Percentiles rank a stretch among this genome's conserved stretches.
These are phyloP conservation scores for Talaromyces sp. DNA, from an alignment of 2,329 filamentous ascomycete species.

Conservation along the genomic window DNA sequence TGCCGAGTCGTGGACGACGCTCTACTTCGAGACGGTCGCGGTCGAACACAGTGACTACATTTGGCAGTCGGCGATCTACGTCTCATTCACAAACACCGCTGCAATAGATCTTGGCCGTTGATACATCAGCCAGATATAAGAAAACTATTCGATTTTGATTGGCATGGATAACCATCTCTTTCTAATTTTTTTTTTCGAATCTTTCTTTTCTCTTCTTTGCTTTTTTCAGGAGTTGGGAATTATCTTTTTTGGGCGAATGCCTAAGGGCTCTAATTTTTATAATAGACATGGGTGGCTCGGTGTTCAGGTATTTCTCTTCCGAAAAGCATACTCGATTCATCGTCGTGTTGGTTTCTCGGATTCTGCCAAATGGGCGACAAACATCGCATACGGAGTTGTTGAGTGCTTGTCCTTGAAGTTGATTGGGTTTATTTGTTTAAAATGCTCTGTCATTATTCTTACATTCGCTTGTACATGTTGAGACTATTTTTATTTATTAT, in stretches of 20 bases:
- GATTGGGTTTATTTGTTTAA: background rate
- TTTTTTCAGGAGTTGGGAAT: slow-evolving; percentile 2
- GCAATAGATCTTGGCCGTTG: slow-evolving; percentile 19
- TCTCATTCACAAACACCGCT: slow-evolving; percentile 22
- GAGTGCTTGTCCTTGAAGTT: background rate
- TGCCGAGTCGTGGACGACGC: slow-evolving; percentile 30
- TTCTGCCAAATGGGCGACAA: background rate
- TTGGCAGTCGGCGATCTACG: slow-evolving; percentile 13
- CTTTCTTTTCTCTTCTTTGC: background rate
- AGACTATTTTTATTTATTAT: background rate
- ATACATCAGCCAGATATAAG: background rate
- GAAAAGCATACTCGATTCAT: background rate
- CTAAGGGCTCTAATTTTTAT: background rate
- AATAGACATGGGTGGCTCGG: slow-evolving; percentile 14
- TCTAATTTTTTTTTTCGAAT: background rate
- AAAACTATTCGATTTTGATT: background rate
- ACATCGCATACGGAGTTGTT: slow-evolving; percentile 12
- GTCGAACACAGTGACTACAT: slow-evolving; percentile 24
- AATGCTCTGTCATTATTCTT: background rate
- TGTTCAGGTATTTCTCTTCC: slow-evolving; percentile 5
- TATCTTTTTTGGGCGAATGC: background rate
- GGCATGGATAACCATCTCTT: background rate
- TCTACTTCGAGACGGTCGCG: slow-evolving; percentile 34
- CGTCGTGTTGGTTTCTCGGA: background rate
- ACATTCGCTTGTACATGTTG: slow-evolving; percentile 14